Conservation (phyloP, 192 early-diverging fungal species). For the Coemansia reversa region DNA sequence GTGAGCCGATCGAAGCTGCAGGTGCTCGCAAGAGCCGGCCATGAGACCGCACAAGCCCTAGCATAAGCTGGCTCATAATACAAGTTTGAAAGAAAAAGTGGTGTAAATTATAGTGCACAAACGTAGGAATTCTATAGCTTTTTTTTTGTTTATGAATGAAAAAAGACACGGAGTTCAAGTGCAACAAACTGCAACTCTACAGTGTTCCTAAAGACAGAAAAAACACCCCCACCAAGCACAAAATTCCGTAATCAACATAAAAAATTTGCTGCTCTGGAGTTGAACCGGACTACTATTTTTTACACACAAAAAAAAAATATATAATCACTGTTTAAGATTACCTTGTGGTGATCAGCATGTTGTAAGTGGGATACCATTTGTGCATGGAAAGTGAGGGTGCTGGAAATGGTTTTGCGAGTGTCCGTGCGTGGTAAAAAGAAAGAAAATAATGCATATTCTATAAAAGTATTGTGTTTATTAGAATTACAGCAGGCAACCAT, state of each 20-base stretch:
- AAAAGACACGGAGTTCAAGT: not conserved
- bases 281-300: too few relatives aligned
- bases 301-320: too few relatives aligned
- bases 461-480: too few relatives aligned
- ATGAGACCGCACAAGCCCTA: constrained; percentile 17
- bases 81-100: not conserved
- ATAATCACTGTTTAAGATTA: not conserved
- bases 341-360: not conserved
- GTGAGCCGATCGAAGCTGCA: not conserved
- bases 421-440: too few relatives aligned
- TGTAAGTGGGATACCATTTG: too few relatives aligned
- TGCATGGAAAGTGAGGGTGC: too few relatives aligned
- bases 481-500: too few relatives aligned
- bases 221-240: not conserved
- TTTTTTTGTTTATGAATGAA: not conserved
- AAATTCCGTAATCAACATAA: not conserved
- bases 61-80: constrained; percentile 43
- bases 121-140: not conserved
- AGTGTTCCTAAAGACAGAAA: not conserved
- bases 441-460: too few relatives aligned
- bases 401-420: too few relatives aligned
- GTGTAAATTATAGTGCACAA: not conserved
- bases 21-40: constrained; percentile 1
- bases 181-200: not conserved
- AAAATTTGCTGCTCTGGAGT: not conserved